A percentile compares a stretch with the other conserved stretches of the same genome.
Conservation (phyloP, 2,329 filamentous ascomycete species). For the Sclerotinia subarctica region DNA sequence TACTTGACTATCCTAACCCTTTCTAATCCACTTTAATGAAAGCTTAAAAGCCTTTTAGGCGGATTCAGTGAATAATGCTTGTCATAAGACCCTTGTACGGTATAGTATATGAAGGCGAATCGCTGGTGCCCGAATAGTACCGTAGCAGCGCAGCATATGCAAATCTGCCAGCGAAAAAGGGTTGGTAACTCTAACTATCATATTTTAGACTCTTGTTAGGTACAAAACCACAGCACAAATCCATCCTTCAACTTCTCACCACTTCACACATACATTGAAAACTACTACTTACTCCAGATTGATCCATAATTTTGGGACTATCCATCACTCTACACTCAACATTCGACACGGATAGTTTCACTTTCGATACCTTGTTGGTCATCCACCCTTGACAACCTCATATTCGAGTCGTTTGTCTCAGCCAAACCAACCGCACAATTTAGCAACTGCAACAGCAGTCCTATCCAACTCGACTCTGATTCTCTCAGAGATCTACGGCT, state of each 20-base stretch:
- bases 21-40: neutral
- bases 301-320: neutral
- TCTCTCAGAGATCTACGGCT: neutral
- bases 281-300: neutral
- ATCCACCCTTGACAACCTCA: constrained; percentile 2
- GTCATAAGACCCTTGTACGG: neutral
- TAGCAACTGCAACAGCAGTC: neutral
- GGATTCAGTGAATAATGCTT: neutral
- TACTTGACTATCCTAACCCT: neutral
- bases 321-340: neutral
- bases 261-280: neutral
- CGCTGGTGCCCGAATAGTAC: constrained; percentile 6
- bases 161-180: neutral
- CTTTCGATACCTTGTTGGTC: constrained; percentile 9
- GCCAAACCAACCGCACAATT: neutral
- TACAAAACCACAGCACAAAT: neutral
- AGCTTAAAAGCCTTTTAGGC: neutral
- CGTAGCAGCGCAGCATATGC: constrained; percentile 1
- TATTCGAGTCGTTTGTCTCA: neutral
- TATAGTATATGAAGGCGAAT: neutral
- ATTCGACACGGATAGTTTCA: neutral
- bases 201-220: neutral
- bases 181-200: neutral
- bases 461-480: neutral
- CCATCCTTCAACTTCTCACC: neutral